Percentiles rank a stretch among this genome's conserved stretches.
Conservation (phyloP, 352 stramenopile genomes). For the Pythium scleroteichum region DNA sequence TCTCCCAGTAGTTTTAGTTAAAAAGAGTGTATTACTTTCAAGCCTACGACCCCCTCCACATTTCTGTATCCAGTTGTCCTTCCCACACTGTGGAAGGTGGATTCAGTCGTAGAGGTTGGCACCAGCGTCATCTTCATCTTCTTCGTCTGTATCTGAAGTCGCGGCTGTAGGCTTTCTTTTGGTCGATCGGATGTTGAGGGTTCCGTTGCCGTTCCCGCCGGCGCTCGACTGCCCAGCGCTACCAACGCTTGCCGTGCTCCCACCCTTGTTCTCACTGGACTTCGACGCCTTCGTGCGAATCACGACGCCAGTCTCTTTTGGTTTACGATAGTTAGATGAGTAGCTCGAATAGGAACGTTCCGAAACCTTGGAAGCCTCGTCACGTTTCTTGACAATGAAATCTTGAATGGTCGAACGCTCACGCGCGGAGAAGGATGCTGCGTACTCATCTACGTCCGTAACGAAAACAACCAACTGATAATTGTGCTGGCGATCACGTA, state of each 20-base stretch:
- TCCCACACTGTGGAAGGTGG: too few species aligned
- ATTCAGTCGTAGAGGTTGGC: conserved; percentile 46
- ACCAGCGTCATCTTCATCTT: conserved; percentile 52
- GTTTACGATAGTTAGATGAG: conserved; percentile 64
- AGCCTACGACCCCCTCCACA: too few species aligned
- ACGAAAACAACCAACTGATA: conserved; percentile 77
- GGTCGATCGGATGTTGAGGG: conserved; percentile 57
- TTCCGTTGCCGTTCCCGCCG: conserved; percentile 41
- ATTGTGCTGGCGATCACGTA: conserved; percentile 36
- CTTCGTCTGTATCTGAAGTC: conserved; percentile 74
- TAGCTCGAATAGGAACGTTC: conserved; percentile 49
- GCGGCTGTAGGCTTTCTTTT: conserved; percentile 28
- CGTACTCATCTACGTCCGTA: conserved; percentile 42
- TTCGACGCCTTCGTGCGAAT: conserved; percentile 71
- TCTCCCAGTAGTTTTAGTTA: conserved; percentile 1
- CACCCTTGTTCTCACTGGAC: conserved; percentile 55
- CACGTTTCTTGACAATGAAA: conserved; percentile 60
- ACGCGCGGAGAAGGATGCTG: conserved; percentile 40
- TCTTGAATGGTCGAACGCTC: conserved; percentile 57
- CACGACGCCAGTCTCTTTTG: conserved; percentile 74
- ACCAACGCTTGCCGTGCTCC: conserved; percentile 44
- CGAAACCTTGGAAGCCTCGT: conserved; percentile 51
- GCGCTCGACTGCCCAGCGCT: conserved; percentile 31
- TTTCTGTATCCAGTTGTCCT: too few species aligned
- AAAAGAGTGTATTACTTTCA: too few species aligned